Evolutionary conservation across 331 rosid species (phyloP).

Genomic region (Ulmus americana): DNA sequence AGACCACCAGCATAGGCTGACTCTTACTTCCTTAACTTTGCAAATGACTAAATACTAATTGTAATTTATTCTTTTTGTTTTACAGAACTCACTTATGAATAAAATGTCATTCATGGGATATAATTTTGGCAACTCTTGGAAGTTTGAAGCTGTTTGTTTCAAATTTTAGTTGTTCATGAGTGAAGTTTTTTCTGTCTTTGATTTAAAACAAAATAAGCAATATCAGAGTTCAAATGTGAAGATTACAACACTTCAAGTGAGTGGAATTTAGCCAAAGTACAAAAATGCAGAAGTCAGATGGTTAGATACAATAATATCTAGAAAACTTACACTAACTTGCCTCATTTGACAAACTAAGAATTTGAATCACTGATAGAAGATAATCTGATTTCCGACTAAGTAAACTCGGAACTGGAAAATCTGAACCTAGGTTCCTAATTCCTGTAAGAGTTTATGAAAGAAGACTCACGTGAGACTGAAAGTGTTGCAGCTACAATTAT

Average conservation of each 20-base stretch:
- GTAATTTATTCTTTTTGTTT: not conserved
- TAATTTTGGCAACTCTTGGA: not conserved
- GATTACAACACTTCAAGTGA: not conserved
- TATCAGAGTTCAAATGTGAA: not conserved
- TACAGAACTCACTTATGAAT: not conserved
- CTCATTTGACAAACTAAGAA: conserved; percentile 16
- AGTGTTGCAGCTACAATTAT: conserved; percentile 24
- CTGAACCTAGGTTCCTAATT: conserved; percentile 35
- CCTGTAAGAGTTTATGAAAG: conserved; percentile 21
- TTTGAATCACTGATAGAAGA: conserved; percentile 19
- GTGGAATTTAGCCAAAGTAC: not conserved
- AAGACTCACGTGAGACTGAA: conserved; percentile 10
- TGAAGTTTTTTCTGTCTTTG: not conserved
- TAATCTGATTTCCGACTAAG: conserved; percentile 3
- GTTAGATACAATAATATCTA: conserved; percentile 9
- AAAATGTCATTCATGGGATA: not conserved
- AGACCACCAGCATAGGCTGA: too few species aligned
- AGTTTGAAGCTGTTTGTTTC: not conserved
- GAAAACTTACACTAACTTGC: not conserved
- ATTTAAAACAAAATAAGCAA: not conserved
- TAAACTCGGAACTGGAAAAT: conserved; percentile 23
- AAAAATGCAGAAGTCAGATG: conserved; percentile 12
- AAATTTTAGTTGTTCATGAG: not conserved
- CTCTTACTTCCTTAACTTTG: not conserved
- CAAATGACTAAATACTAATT: not conserved